Evolutionary conservation across 345 rosid species (phyloP).

Genomic region (Turnera subulata): DNA sequence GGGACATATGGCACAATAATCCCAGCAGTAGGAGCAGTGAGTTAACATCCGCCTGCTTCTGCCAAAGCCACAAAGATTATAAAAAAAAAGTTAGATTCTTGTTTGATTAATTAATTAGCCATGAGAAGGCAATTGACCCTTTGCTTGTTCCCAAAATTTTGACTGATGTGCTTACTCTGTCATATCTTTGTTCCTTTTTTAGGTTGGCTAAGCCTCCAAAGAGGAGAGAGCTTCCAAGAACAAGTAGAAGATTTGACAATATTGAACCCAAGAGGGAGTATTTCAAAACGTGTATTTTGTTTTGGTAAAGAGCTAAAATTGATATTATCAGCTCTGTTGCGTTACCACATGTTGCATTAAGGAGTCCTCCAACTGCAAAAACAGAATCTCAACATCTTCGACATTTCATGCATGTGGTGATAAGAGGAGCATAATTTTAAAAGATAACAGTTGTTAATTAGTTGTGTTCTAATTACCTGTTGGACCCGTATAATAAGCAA

Average conservation of each 20-base stretch:
- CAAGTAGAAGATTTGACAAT: constrained; percentile 84
- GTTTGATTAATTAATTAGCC: not conserved
- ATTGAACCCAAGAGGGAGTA: constrained; percentile 84
- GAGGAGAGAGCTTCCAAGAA: constrained; percentile 81
- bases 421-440: too few relatives aligned
- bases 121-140: too few relatives aligned
- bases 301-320: constrained; percentile 63
- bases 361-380: constrained; percentile 83
- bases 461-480: constrained; percentile 48
- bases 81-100: not conserved
- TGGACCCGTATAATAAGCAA: constrained; percentile 86
- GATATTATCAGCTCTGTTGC: constrained; percentile 94
- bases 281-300: constrained; percentile 69
- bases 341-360: constrained; percentile 95
- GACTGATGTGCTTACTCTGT: constrained; percentile 44
- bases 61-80: constrained; percentile 20
- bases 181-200: constrained; percentile 65
- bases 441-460: too few relatives aligned
- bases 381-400: not conserved
- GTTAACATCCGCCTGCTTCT: constrained; percentile 89
- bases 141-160: not conserved
- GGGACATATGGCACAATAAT: constrained; percentile 71
- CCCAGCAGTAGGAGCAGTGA: constrained; percentile 65
- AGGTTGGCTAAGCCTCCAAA: constrained; percentile 80
- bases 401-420: not conserved